Evolutionary conservation across 2,329 filamentous ascomycete species (phyloP).

Genomic region (Cytospora schulzeri): DNA sequence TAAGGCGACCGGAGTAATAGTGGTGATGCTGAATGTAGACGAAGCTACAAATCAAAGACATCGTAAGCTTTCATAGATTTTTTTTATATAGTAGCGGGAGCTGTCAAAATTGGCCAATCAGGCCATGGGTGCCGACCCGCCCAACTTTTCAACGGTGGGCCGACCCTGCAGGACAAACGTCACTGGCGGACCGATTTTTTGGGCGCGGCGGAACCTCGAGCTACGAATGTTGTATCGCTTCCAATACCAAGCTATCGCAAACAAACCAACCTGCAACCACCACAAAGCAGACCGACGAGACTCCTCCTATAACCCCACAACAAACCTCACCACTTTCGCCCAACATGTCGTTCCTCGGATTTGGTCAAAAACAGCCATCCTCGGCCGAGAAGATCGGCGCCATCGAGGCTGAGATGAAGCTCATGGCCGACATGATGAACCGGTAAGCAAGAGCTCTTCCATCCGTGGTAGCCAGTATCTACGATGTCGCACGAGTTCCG

Average conservation of each 20-base stretch:
- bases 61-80: neutral
- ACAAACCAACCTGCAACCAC: neutral
- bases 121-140: neutral
- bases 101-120: constrained; percentile 19
- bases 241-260: neutral
- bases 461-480: constrained; percentile 9
- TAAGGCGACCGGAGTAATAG: neutral
- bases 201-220: constrained; percentile 12
- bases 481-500: too few relatives aligned
- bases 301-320: neutral
- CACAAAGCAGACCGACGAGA: neutral
- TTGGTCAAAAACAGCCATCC: constrained; percentile 72
- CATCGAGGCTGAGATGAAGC: constrained; percentile 95
- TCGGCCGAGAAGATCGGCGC: constrained; percentile 97
- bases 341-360: constrained; percentile 36
- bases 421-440: constrained; percentile 97
- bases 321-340: constrained; percentile 11
- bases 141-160: neutral
- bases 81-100: neutral
- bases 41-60: neutral
- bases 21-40: constrained; percentile 1
- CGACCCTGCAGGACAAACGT: constrained; percentile 24
- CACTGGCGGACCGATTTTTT: constrained; percentile 28
- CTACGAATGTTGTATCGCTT: neutral
- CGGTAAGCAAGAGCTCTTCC: constrained; percentile 60